Evolutionary conservation across 495 filamentous ascomycete species (phyloP), one percentile per base, ranked within the genome.

Genomic region (Xeromyces bisporus): DNA sequence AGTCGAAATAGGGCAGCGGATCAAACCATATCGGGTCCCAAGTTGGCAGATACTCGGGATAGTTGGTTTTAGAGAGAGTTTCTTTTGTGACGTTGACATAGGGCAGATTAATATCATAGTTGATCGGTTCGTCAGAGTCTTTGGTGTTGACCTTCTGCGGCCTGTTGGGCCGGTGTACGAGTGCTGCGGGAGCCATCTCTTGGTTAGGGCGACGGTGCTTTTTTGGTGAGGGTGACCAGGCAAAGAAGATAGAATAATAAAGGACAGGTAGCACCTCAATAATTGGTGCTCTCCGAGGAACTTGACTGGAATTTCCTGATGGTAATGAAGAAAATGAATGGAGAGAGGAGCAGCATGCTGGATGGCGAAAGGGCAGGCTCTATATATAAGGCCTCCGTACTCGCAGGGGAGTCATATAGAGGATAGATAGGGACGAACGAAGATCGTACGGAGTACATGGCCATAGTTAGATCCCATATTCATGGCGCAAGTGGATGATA

Each of bases 11-110:
- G 29, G 66, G 60, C 4, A 71, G 62, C 14, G 68, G 61, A 18
- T 66, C 64, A 42, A 76, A 75, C 43, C 53, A 66, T 18, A 73
- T 60, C 25, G 68, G 65, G 41, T 77, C 73, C 52, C 73, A 76
- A 18, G 69, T 69, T 3, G 73, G 73, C 7, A 77, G 59, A 34
- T 77, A 77, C 27, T 58, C 51, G 3, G 67, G 53, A 44, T 77
- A 77, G 38, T 69, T 64, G 40, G 53, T 59, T 26, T 51, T 46
- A 38, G 50, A 42, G 7, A 54, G 43, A 24, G 46, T 41, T 23
- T 56, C 53, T 26, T 53, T 47, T 15, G 59, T 53, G 23, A 60
- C 54, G 23, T 55, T 49, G 13, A 63, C 53, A 32, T 66, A 66
- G 28, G 66, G 65, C 32, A 70, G 58, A 46, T 70, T 70, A 51